Evolutionary conservation across 2,329 filamentous ascomycete genomes (phyloP).

Genomic region (Pestalotiopsis sp.): DNA sequence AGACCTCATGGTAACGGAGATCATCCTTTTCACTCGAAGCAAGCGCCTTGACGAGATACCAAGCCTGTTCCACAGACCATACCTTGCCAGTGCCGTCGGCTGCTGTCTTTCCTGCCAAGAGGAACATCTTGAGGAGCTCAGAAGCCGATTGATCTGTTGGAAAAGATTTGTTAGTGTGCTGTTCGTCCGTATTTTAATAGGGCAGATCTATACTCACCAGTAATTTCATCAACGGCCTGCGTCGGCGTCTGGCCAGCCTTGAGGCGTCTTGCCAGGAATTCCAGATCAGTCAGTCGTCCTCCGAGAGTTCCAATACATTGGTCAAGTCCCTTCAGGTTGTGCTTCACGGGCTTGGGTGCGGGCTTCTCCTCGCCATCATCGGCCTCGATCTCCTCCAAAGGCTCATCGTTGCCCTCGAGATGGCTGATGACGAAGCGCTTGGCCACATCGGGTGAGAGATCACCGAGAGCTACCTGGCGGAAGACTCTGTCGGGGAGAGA

Average conservation of each 20-base stretch:
- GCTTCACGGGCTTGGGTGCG: slow-evolving; percentile 29
- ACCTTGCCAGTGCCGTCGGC: slow-evolving; percentile 48
- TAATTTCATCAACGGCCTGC: slow-evolving; percentile 81
- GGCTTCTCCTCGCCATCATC: slow-evolving; percentile 27
- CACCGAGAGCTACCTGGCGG: slow-evolving; percentile 81
- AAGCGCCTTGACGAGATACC: slow-evolving; percentile 82
- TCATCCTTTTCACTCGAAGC: slow-evolving; percentile 59
- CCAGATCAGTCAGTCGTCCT: slow-evolving; percentile 91
- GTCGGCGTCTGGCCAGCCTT: slow-evolving; percentile 83
- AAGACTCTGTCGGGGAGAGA: slow-evolving; percentile 91
- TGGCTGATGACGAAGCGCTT: slow-evolving; percentile 90
- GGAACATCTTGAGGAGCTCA: slow-evolving; percentile 92
- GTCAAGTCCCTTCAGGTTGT: slow-evolving; percentile 73
- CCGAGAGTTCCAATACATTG: slow-evolving; percentile 81
- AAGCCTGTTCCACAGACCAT: slow-evolving; percentile 87
- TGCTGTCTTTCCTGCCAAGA: slow-evolving; percentile 65
- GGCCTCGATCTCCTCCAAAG: slow-evolving; percentile 32
- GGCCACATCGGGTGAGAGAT: slow-evolving; percentile 83
- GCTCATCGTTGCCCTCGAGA: slow-evolving; percentile 56
- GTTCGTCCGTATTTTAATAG: background rate
- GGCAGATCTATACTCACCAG: background rate
- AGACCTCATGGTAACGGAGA: slow-evolving; percentile 83
- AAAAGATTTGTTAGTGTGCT: background rate
- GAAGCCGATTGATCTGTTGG: slow-evolving; percentile 79
- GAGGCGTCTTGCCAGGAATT: slow-evolving; percentile 89